A percentile compares a stretch with the other conserved stretches of the same genome.
Evolutionary conservation across 2,329 filamentous ascomycete genomes (phyloP).

Genomic region (Penicillium sp.): DNA sequence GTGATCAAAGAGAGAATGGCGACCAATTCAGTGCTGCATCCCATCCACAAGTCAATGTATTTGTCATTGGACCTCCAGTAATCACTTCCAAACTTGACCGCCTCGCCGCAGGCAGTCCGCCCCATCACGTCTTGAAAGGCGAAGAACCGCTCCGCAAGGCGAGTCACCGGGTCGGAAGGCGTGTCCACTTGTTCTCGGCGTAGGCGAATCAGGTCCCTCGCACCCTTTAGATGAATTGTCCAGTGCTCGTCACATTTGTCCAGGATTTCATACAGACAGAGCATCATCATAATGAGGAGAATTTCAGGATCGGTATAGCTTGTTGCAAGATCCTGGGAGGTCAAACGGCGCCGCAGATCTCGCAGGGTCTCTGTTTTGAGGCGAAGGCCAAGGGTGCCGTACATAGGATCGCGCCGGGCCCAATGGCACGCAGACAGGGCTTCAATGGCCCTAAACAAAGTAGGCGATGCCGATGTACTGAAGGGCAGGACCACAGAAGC

Average conservation of each 20-base stretch:
- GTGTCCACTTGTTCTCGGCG: slow-evolving; percentile 25
- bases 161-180: slow-evolving; percentile 23
- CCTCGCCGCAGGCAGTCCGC: slow-evolving; percentile 46
- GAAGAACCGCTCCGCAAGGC: slow-evolving; percentile 44
- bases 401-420: slow-evolving; percentile 26
- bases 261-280: slow-evolving; percentile 44
- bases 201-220: slow-evolving; percentile 43
- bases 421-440: slow-evolving; percentile 37
- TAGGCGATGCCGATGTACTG: slow-evolving; percentile 33
- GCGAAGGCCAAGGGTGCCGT: slow-evolving; percentile 30
- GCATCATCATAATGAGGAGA: slow-evolving; percentile 41
- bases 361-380: slow-evolving; percentile 35
- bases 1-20: slow-evolving; percentile 45
- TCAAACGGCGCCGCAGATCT: slow-evolving; percentile 32
- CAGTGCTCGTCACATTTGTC: slow-evolving; percentile 42
- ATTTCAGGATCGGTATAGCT: slow-evolving; percentile 31
- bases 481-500: slow-evolving; percentile 37
- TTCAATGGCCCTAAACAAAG: slow-evolving; percentile 34
- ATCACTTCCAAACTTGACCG: slow-evolving; percentile 43
- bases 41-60: slow-evolving; percentile 44
- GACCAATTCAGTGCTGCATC: slow-evolving; percentile 44
- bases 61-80: slow-evolving; percentile 41
- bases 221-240: slow-evolving; percentile 45
- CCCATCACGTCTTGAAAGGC: slow-evolving; percentile 50
- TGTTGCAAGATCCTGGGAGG: slow-evolving; percentile 21